Base-by-base conservation (phyloP, 805 yeast species). In the Yarrowia sp. region DNA sequence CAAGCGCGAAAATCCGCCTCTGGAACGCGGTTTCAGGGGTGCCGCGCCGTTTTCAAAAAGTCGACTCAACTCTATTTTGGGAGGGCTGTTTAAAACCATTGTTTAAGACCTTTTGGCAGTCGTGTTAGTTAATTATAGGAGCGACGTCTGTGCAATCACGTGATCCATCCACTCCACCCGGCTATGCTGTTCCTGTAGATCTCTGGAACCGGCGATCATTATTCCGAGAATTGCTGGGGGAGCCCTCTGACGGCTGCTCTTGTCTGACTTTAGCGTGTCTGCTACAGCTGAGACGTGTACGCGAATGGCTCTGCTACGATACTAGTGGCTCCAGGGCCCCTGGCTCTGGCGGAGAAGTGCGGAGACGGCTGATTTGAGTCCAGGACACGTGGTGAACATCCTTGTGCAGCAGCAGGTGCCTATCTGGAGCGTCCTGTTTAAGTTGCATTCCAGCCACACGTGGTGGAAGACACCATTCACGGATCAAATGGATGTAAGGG, bases 361-460 rank as follows among this genome's bases (percentile, higher is more conserved):
- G n/a, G n/a, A n/a, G n/a, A n/a, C n/a, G n/a, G n/a, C n/a, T n/a
- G n/a, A n/a, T n/a, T n/a, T n/a, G n/a, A n/a, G 25, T 38, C n/a
- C 12, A 22, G 44, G 29, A 39, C 44, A 39, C 44, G 44, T 39
- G 44, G 14, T 22, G 27, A n/a, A 13, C 27, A 22, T 21, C 29
- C 10, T 41, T n/a, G 31, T 41, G 31, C 47, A 39, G 31, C 29
- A 39, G 41, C n/a, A 19, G 22, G 12, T 41, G 51, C 22, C 22
- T 27, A 12, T 27, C 51, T 27, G 24, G 24, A 12, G 25, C 42
- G 10, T 46, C 31, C 39, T 21, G 38, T 33, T 33, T 21, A 35
- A 24, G 58, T 51, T 51, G 58, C 58, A 51, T 51, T 51, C 58
- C 58, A 51, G 42, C 58, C 41, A 51, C 58, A 51, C 58, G 58